These are phyloP conservation scores for Aspergillus melleus DNA, from an alignment of 2,329 filamentous ascomycete species.

Conservation along the genomic window DNA sequence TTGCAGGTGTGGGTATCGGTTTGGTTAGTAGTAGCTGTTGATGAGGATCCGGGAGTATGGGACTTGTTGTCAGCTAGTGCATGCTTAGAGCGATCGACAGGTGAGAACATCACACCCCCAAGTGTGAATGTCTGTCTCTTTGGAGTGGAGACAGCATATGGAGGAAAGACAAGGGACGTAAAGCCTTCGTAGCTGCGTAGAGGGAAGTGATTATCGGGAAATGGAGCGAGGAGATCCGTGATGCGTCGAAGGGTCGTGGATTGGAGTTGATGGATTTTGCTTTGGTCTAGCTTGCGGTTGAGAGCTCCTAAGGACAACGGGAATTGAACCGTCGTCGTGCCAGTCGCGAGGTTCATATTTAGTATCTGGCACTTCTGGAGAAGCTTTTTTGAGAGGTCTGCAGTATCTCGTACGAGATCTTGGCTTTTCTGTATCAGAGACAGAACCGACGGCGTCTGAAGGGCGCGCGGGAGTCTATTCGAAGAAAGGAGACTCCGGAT, in stretches of 20 bases:
- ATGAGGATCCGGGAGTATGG: background rate
- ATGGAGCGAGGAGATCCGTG: slow-evolving; percentile 51
- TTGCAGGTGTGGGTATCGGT: slow-evolving; percentile 7
- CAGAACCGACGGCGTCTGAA: slow-evolving; percentile 66
- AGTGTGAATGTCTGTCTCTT: slow-evolving; percentile 47
- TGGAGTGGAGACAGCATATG: background rate
- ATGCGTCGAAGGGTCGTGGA: slow-evolving; percentile 50
- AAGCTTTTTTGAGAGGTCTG: slow-evolving; percentile 56
- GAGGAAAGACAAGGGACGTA: slow-evolving; percentile 44
- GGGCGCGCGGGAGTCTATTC: slow-evolving; percentile 65
- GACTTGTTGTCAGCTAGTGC: background rate
- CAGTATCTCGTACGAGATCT: slow-evolving; percentile 45
- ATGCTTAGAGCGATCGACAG: slow-evolving; percentile 23
- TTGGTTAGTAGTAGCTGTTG: background rate
- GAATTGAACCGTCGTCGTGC: slow-evolving; percentile 35
- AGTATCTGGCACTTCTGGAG: slow-evolving; percentile 42
- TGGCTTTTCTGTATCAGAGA: slow-evolving; percentile 57
- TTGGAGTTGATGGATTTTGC: slow-evolving; percentile 32
- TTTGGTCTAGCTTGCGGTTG: slow-evolving; percentile 4
- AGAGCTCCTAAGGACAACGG: slow-evolving; percentile 12
- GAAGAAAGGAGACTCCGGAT: slow-evolving; percentile 66
- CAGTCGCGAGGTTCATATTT: slow-evolving; percentile 34
- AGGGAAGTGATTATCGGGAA: slow-evolving; percentile 40
- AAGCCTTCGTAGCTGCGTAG: slow-evolving; percentile 45
- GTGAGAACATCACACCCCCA: slow-evolving; percentile 51